Evolutionary conservation across 139 green algal species (phyloP).

Genomic region (Tetradesmus obliquus): DNA sequence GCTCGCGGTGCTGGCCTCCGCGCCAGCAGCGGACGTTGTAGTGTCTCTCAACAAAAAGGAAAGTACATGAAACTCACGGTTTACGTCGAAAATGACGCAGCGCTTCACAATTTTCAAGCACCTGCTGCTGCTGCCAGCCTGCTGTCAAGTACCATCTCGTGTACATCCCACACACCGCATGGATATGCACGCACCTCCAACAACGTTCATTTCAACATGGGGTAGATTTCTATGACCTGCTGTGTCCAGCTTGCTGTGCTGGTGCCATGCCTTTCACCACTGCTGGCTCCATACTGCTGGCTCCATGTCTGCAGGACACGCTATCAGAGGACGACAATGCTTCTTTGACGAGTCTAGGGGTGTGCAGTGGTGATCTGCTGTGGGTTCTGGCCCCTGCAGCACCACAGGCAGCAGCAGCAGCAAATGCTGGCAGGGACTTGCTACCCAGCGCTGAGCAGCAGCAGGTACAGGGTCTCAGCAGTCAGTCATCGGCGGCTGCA

Average conservation of each 20-base stretch:
- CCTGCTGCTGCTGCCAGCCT: not conserved
- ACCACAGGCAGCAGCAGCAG: constrained; percentile 4
- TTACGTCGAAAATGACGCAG: not conserved
- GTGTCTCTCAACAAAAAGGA: constrained; percentile 29
- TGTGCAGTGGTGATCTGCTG: constrained; percentile 21
- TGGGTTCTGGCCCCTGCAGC: not conserved
- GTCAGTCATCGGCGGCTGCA: no score
- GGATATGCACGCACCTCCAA: not conserved
- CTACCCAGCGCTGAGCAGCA: no score
- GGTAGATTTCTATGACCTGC: not conserved
- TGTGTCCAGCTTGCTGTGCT: not conserved
- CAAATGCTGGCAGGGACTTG: not conserved
- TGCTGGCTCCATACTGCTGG: not conserved
- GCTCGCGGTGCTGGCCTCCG: not conserved
- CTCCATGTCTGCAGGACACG: not conserved
- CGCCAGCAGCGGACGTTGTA: not conserved
- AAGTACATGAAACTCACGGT: not conserved
- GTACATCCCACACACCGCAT: not conserved
- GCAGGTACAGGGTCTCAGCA: no score
- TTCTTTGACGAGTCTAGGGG: not conserved
- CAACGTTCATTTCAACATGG: not conserved
- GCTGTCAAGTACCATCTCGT: not conserved
- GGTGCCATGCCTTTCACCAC: not conserved
- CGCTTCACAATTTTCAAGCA: not conserved
- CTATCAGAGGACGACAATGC: not conserved